Base-by-base conservation (phyloP, 768 basidiomycete genomes). In the Hericium alpestre region DNA sequence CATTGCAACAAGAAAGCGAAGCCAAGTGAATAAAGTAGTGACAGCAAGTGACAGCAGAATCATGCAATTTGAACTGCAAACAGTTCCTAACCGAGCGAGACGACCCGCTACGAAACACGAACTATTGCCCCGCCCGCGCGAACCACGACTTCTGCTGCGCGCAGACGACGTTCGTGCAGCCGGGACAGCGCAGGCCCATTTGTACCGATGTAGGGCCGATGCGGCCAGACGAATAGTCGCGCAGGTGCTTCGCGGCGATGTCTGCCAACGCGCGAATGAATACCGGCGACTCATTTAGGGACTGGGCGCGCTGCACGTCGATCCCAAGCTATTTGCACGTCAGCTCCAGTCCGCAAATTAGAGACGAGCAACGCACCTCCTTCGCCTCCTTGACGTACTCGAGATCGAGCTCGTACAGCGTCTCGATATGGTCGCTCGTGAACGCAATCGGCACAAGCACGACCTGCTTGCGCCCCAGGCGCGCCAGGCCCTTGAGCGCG, bases 371-470 rank as follows among this genome's bases (percentile, higher is more conserved):
- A 66, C 81, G 67, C 64, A 93, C 93, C 82, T 95, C 85, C 68
- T 79, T 79, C 9, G 90, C 96, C 72, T 98, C 94, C 71, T 84
- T 85, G 57, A 79, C 79, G 66, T 98, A 96, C 69, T 99, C 96
- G 54, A 94, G 70, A 70, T 99, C 96, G 52, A 98, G 78, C 73
- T 99, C 96, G 65, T 90, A 98, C 52, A 99, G 76, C 22, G 96
- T 99, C 76, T 99, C 96, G 65, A 99, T 98, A 69, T 99, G 96
- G 72, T 99, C 96, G 69, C 88, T 93, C 13, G 96, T 99, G 74
- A 99, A 99, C 23, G 96, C 96, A 60, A 99, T 93, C 0, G 96
- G 96, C 7, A 99, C 83, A 40, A 98, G 74, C 56, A 97, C 77
- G 3, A 79, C 84, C 60, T 84, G 81, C 69, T 89, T 90, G 68